phyloP scores from a whole-genome alignment of 192 early-diverging fungal species.

The Backusella parvicylindrica region DNA sequence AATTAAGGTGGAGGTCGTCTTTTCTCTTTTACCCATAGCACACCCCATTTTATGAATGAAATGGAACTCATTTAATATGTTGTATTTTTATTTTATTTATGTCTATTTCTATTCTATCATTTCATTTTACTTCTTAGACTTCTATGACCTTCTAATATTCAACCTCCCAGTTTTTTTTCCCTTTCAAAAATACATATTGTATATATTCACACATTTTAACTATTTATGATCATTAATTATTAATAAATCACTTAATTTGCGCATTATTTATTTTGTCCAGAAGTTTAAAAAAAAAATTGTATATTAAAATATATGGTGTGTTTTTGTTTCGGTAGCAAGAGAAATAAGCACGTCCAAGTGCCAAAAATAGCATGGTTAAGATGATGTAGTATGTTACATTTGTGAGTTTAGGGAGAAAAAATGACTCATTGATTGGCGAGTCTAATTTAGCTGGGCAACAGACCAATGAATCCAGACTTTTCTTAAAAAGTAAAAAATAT shows the following conservation, averaged over 20 bases:
- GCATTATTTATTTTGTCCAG: background rate
- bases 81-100: background rate
- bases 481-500: slow-evolving; percentile 1
- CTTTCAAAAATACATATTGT: background rate
- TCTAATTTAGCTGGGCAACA: background rate
- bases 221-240: background rate
- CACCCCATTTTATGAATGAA: background rate
- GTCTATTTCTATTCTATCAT: background rate
- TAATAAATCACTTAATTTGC: background rate
- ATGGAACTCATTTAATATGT: background rate
- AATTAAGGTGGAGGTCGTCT: background rate
- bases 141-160: background rate
- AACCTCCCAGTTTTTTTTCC: background rate
- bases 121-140: background rate
- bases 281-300: background rate
- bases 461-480: background rate
- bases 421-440: background rate
- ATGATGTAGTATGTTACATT: background rate
- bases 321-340: background rate
- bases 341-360: background rate
- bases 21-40: background rate
- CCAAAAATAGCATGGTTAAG: background rate
- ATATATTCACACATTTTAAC: background rate
- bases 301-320: background rate
- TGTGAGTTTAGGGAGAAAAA: background rate